Evolutionary conservation across 768 basidiomycete species (phyloP), one percentile per base, ranked within the genome.

Genomic region (Fomitopsis serialis): DNA sequence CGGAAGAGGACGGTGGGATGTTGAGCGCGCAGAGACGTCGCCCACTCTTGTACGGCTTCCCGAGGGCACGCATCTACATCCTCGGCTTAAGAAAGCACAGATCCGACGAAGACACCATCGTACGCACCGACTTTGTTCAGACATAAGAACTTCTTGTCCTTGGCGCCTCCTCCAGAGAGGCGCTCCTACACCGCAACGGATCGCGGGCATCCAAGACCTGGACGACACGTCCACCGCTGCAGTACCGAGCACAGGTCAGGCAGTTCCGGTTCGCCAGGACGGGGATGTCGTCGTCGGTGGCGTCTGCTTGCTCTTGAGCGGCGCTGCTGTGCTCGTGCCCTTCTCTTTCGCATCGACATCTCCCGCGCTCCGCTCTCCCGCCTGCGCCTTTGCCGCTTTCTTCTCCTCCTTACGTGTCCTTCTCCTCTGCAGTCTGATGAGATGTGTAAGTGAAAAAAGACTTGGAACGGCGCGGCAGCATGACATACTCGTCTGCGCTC

Each of bases 171-270:
- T 94, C 90, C 47, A 92, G 53, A 54, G 78, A 75, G 29, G 66
- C 65, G 61, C 86, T 89, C 48, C 92, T 76, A 64, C 79, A 84
- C 19, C 87, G 74, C 11, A 80, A 66, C 11, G 94, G 92, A 66
- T 96, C 94, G 45, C 92, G 77, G 1, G 86, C 88, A 65, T 96
- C 94, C 42, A 96, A 75, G 13, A 96, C 80, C 66, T 93, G 76
- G 22, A 95, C 55, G 2, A 94, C 68, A 91, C 85, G 66, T 97
- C 89, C 32, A 91, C 85, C 52, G 77, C 58, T 90, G 81, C 54
- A 96, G 63, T 5, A 88, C 91, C 17, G 85, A 69, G 50, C 80
- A 69, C 24, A 92, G 70, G 54, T 78, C 80, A 6, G 82, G 79
- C 17, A 87, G 48, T 82, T 80, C 6, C 74, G 79, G 65, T 89